Evolutionary conservation across 2,329 filamentous ascomycete species (phyloP).

Genomic region (Cyphellophora attinorum): DNA sequence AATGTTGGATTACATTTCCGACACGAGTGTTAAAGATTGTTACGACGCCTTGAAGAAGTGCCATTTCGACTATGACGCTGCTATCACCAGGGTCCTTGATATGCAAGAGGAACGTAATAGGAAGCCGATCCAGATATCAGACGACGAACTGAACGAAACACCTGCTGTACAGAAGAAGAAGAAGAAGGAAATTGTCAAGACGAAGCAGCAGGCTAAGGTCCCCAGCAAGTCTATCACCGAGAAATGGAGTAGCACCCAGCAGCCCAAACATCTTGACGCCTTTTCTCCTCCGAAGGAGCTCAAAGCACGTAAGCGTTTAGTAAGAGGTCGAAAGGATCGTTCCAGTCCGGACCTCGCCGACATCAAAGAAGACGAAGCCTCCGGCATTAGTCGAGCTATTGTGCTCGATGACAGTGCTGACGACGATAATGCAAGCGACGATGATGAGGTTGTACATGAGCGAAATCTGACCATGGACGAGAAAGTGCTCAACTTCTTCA

Average conservation of each 20-base stretch:
- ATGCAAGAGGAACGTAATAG: conserved; percentile 23
- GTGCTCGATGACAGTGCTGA: conserved; percentile 34
- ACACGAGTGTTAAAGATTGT: conserved; percentile 36
- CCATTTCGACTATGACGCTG: conserved; percentile 46
- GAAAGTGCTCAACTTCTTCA: conserved; percentile 70
- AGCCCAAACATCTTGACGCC: conserved; percentile 8
- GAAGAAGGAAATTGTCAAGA: conserved; percentile 10
- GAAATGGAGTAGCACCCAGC: conserved; percentile 45
- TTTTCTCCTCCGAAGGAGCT: conserved; percentile 2
- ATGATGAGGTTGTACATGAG: conserved; percentile 16
- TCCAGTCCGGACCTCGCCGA: conserved; percentile 20
- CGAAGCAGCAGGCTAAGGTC: conserved; percentile 44
- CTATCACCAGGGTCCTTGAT: conserved; percentile 38
- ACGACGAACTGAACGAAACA: conserved; percentile 31
- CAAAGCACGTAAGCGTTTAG: conserved; percentile 27
- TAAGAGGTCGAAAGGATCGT: conserved; percentile 37
- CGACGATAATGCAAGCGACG: conserved; percentile 24
- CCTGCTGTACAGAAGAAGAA: conserved; percentile 19
- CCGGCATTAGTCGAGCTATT: conserved; percentile 2
- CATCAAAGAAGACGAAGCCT: conserved; percentile 1
- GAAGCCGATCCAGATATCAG: conserved; percentile 24
- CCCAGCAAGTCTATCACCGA: conserved; percentile 48
- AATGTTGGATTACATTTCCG: conserved; percentile 40
- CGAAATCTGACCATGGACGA: conserved; percentile 28
- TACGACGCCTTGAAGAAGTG: conserved; percentile 40